Evolutionary conservation across 73 alveolate genomes (phyloP).

Genomic region (Tetrahymena borealis): DNA sequence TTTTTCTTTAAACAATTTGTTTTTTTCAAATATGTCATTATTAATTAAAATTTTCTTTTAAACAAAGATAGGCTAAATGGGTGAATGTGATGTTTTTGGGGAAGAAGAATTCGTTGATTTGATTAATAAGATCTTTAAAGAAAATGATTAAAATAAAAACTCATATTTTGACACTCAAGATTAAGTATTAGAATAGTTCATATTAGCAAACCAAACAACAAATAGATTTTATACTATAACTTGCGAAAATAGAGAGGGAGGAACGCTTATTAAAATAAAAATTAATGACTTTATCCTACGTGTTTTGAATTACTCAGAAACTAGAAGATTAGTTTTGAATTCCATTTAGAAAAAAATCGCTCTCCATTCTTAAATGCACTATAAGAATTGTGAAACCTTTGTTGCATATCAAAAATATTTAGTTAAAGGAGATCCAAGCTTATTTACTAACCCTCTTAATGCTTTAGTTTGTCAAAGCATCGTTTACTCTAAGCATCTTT

Average conservation of each 20-base stretch:
- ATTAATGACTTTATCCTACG: neutral
- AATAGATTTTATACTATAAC: neutral
- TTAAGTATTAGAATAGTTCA: neutral
- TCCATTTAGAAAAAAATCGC: neutral
- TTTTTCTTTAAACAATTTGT: too few relatives aligned
- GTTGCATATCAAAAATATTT: neutral
- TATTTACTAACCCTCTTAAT: neutral
- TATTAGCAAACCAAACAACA: neutral
- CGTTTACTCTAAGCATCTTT: neutral
- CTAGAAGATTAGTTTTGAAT: neutral
- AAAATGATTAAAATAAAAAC: neutral
- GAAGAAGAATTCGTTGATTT: neutral
- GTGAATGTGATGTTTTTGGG: neutral
- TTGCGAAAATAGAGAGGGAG: neutral
- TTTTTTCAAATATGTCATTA: too few relatives aligned
- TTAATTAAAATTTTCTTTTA: too few relatives aligned
- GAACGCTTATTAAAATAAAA: neutral
- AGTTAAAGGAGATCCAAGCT: neutral
- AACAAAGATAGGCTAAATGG: neutral
- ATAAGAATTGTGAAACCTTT: neutral
- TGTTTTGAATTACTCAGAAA: neutral
- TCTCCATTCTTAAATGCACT: neutral
- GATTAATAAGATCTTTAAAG: neutral
- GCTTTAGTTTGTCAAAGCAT: neutral
- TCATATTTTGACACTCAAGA: neutral